phyloP scores from a whole-genome alignment of 1,284 basidiomycete species.

The Ceratobasidium sp. region DNA sequence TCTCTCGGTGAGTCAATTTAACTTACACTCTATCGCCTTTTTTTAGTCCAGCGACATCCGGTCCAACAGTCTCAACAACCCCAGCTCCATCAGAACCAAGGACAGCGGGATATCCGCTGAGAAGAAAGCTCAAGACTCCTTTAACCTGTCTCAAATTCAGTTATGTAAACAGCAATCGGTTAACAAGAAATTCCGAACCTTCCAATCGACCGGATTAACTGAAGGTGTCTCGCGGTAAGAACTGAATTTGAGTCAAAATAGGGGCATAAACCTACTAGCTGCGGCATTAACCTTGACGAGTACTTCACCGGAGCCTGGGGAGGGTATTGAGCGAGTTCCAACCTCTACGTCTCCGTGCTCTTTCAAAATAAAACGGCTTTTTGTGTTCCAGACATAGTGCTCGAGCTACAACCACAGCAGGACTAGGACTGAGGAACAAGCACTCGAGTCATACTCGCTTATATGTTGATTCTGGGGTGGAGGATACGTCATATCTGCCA shows the following conservation, averaged over 20 bases:
- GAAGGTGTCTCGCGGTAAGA: no score
- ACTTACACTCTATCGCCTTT: slow-evolving; percentile 36
- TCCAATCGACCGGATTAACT: slow-evolving; percentile 31
- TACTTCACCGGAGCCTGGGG: slow-evolving; percentile 53
- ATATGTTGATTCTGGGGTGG: no score
- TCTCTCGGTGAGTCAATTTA: no score
- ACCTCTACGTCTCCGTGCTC: slow-evolving; percentile 45
- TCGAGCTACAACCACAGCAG: background rate
- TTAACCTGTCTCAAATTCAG: background rate
- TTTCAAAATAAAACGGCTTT: slow-evolving; percentile 47
- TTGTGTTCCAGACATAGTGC: background rate
- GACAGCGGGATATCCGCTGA: slow-evolving; percentile 10
- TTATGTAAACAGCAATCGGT: background rate
- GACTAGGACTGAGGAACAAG: no score
- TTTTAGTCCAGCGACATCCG: slow-evolving; percentile 1
- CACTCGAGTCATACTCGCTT: no score
- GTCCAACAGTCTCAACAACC: slow-evolving; percentile 10
- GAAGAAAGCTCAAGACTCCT: background rate
- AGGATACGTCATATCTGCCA: no score
- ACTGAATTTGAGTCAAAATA: background rate
- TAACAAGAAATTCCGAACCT: background rate
- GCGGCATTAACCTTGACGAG: slow-evolving; percentile 55
- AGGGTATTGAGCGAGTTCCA: slow-evolving; percentile 49
- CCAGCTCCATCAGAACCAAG: slow-evolving; percentile 37
- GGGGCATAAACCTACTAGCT: background rate